Evolutionary conservation across 2,329 filamentous ascomycete species (phyloP).

Genomic region (Neurospora sp.): DNA sequence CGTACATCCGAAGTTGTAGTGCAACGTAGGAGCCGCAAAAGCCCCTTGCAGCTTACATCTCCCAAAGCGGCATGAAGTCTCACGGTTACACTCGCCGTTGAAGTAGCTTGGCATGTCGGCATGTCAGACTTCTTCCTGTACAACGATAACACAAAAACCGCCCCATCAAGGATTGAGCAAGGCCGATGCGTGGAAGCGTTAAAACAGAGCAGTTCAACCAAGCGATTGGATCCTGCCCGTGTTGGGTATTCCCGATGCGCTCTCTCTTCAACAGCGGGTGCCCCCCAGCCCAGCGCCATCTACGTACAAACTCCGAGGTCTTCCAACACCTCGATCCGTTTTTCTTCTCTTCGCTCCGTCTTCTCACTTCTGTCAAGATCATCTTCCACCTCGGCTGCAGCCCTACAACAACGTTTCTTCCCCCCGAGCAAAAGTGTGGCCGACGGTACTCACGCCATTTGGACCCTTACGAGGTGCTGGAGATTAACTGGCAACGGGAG

Average conservation of each 20-base stretch:
- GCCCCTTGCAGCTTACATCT: neutral
- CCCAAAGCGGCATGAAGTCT: neutral
- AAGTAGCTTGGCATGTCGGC: neutral
- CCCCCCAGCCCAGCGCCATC: neutral
- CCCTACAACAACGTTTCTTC: neutral
- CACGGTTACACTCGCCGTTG: neutral
- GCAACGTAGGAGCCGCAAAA: neutral
- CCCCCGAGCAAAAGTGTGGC: neutral
- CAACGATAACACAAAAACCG: neutral
- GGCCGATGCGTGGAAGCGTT: neutral
- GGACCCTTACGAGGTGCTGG: neutral
- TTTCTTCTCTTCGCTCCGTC: neutral
- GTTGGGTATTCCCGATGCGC: neutral
- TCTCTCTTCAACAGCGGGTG: neutral
- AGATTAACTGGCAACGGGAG: neutral
- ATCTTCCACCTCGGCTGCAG: no score
- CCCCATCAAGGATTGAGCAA: neutral
- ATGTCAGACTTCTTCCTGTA: neutral
- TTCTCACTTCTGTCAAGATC: neutral
- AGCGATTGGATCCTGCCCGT: rapidly evolving
- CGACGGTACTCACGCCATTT: neutral
- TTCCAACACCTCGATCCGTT: neutral
- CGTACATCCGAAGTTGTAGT: neutral
- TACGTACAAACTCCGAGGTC: neutral
- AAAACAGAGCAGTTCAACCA: neutral